These are phyloP conservation scores for Hypseocharis bilobata DNA, from an alignment of 441 rosid genomes.

Conservation along the genomic window DNA sequence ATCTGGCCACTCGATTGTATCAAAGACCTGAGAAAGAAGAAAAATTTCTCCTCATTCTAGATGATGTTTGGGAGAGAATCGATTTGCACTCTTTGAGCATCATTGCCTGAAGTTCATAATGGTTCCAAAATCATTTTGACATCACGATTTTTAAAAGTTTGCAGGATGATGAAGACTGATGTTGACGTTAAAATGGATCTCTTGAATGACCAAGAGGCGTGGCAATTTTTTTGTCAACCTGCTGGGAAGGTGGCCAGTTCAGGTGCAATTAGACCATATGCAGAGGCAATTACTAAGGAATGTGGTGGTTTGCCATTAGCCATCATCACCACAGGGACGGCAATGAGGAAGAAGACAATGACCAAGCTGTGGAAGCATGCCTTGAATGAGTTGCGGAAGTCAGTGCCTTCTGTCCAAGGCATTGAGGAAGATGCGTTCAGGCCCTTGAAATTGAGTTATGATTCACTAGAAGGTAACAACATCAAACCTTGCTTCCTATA, in stretches of 20 bases:
- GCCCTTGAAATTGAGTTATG: neutral
- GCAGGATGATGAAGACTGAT: slow-evolving; percentile 28
- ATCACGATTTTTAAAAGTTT: slow-evolving; percentile 28
- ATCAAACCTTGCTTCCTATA: slow-evolving; percentile 34
- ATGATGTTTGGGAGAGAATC: slow-evolving; percentile 41
- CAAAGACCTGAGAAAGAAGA: neutral
- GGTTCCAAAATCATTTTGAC: slow-evolving; percentile 27
- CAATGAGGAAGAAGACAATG: neutral
- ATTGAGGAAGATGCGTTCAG: neutral
- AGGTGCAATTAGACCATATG: neutral
- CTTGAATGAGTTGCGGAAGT: neutral
- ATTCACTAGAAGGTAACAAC: neutral
- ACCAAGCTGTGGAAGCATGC: neutral
- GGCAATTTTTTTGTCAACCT: neutral
- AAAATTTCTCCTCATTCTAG: slow-evolving; percentile 10
- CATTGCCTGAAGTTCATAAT: slow-evolving; percentile 18
- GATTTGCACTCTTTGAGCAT: slow-evolving; percentile 35
- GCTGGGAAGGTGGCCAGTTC: neutral
- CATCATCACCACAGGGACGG: neutral
- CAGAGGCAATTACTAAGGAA: neutral
- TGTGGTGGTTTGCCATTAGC: neutral
- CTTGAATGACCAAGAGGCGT: slow-evolving; percentile 10
- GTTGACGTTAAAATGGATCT: slow-evolving; percentile 27
- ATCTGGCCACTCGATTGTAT: neutral
- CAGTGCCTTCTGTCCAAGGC: neutral